A percentile compares a stretch with the other conserved stretches of the same genome.
Evolutionary conservation across 345 rosid genomes (phyloP).

Genomic region (Raphanus sativus): DNA sequence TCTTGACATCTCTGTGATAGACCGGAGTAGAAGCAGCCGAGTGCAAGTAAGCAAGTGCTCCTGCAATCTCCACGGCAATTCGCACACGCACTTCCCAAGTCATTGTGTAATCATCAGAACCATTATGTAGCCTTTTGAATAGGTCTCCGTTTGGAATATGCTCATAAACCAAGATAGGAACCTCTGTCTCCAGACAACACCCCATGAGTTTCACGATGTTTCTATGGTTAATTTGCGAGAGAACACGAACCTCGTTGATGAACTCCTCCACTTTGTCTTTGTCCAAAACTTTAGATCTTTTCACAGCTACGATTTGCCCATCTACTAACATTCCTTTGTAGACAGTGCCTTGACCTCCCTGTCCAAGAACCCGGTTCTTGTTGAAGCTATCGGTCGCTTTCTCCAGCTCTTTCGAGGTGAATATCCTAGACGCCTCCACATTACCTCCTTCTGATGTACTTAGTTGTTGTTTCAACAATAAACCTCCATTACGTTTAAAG

Average conservation of each 20-base stretch:
- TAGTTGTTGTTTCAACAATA: conserved; percentile 43
- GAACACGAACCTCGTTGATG: conserved; percentile 50
- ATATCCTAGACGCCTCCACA: conserved; percentile 29
- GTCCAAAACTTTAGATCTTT: conserved; percentile 42
- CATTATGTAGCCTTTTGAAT: conserved; percentile 39
- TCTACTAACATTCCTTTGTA: no score
- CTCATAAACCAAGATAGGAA: conserved; percentile 51
- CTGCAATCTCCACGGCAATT: conserved; percentile 40
- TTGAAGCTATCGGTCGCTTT: no score
- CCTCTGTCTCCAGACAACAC: conserved; percentile 51
- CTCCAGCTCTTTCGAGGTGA: no score
- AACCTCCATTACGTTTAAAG: conserved; percentile 41
- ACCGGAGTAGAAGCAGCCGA: conserved; percentile 44
- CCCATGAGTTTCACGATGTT: conserved; percentile 51
- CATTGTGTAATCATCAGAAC: conserved; percentile 10
- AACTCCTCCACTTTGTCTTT: conserved; percentile 47
- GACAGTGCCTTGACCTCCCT: no score
- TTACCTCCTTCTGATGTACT: conserved; percentile 13
- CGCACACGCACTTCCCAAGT: conserved; percentile 46
- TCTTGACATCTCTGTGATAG: conserved; percentile 48
- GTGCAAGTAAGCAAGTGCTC: conserved; percentile 46
- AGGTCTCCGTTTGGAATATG: conserved; percentile 47
- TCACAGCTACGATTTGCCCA: no score
- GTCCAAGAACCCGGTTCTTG: no score
- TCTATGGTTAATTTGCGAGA: conserved; percentile 51